These are phyloP conservation scores for Cytospora leucostoma DNA, from an alignment of 2,329 filamentous ascomycete species.

Conservation along the genomic window DNA sequence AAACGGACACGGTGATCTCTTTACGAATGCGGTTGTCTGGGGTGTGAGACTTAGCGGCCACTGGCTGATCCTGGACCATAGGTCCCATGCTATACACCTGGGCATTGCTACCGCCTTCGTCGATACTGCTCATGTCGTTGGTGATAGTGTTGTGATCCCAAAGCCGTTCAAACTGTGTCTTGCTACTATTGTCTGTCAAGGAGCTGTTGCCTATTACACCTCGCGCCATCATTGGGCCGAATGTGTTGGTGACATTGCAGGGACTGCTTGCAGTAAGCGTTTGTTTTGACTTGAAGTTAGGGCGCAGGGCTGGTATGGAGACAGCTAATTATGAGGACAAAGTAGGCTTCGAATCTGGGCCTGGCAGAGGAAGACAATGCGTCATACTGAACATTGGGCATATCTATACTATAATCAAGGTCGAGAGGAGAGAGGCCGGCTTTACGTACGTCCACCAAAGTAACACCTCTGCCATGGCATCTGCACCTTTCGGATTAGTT, in stretches of 20 bases:
- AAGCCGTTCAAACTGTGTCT: not conserved
- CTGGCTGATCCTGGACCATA: not conserved
- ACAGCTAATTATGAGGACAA: slow-evolving; percentile 26
- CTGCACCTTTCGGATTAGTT: not conserved
- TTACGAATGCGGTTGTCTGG: not conserved
- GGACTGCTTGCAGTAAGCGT: not conserved
- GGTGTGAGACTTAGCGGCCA: not conserved
- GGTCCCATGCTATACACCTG: not conserved
- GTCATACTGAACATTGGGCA: too few relatives aligned
- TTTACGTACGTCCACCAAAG: slow-evolving; percentile 25
- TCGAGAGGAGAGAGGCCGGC: too few relatives aligned
- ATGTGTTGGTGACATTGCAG: not conserved
- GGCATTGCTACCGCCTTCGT: not conserved
- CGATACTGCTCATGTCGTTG: not conserved
- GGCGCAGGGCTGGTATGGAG: slow-evolving; percentile 23
- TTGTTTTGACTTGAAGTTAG: slow-evolving; percentile 2
- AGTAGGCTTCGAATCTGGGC: slow-evolving; percentile 26
- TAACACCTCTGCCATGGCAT: slow-evolving; percentile 25
- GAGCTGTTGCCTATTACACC: not conserved
- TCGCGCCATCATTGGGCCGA: not conserved
- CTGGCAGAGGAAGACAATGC: not conserved
- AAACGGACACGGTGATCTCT: not conserved
- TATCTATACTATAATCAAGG: too few relatives aligned
- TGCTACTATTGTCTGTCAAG: not conserved
- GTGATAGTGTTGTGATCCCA: not conserved